A percentile compares a stretch with the other conserved stretches of the same genome.
Conservation (phyloP, 2,329 filamentous ascomycete genomes). For the Penicillium sp. region DNA sequence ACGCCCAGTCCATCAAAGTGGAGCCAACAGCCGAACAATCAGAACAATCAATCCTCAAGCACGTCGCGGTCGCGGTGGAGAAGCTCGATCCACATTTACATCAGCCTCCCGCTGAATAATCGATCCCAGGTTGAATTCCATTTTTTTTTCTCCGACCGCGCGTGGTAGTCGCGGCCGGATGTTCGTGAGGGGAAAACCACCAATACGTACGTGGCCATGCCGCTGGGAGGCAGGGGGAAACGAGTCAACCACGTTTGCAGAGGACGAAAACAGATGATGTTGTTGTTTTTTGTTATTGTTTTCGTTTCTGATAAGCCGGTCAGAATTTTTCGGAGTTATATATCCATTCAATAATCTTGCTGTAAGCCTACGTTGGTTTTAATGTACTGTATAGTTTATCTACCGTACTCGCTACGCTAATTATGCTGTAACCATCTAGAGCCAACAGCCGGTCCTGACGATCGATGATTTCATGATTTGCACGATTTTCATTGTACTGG, state of each 20-base stretch:
- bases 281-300: slow-evolving; percentile 11
- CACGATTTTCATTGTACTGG: slow-evolving; percentile 13
- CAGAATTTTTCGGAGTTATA: neutral
- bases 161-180: neutral
- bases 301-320: neutral
- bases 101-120: neutral
- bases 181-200: neutral
- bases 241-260: slow-evolving; percentile 24
- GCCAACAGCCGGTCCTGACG: slow-evolving; percentile 11
- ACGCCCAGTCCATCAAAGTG: neutral
- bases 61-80: neutral
- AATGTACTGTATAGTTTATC: neutral
- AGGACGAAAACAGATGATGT: slow-evolving; percentile 16
- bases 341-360: neutral
- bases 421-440: neutral
- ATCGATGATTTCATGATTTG: slow-evolving; percentile 23
- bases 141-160: slow-evolving; percentile 2
- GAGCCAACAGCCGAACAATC: slow-evolving; percentile 5
- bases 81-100: neutral
- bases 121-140: neutral
- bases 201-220: slow-evolving; percentile 8
- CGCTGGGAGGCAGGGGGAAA: slow-evolving; percentile 14
- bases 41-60: slow-evolving; percentile 2
- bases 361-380: neutral
- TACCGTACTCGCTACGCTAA: neutral